Evolutionary conservation across 2,329 filamentous ascomycete genomes (phyloP).

Genomic region (Arachnopeziza araneosa): DNA sequence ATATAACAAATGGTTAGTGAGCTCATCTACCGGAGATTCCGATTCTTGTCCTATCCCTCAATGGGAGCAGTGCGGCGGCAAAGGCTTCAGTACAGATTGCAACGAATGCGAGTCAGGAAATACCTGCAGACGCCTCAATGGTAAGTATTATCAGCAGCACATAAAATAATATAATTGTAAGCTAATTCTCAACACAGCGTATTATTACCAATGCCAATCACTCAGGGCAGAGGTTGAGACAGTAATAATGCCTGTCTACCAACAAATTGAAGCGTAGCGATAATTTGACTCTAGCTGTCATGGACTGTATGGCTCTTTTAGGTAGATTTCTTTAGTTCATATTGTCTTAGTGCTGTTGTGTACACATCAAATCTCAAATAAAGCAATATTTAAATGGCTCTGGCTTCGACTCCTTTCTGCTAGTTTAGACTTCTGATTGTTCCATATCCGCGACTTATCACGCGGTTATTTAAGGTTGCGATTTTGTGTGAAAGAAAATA

Average conservation of each 20-base stretch:
- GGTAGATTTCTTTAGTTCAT: not conserved
- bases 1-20: not conserved
- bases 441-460: not conserved
- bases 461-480: not conserved
- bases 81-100: not conserved
- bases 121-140: not conserved
- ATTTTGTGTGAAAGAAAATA: not conserved
- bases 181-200: not conserved
- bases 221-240: not conserved
- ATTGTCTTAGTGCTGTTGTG: too few relatives aligned
- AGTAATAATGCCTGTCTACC: not conserved
- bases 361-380: too few relatives aligned
- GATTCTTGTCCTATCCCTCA: not conserved
- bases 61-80: not conserved
- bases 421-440: not conserved
- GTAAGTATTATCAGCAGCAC: not conserved
- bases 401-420: too few relatives aligned
- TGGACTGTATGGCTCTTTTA: not conserved
- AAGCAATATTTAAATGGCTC: too few relatives aligned
- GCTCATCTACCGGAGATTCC: not conserved
- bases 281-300: not conserved
- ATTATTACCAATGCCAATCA: not conserved
- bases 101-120: not conserved
- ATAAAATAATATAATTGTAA: not conserved
- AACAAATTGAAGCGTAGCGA: not conserved